Evolutionary conservation across 2,329 filamentous ascomycete genomes (phyloP), one percentile per base, ranked within the genome.

Genomic region (Scedosporium aurantiacum): DNA sequence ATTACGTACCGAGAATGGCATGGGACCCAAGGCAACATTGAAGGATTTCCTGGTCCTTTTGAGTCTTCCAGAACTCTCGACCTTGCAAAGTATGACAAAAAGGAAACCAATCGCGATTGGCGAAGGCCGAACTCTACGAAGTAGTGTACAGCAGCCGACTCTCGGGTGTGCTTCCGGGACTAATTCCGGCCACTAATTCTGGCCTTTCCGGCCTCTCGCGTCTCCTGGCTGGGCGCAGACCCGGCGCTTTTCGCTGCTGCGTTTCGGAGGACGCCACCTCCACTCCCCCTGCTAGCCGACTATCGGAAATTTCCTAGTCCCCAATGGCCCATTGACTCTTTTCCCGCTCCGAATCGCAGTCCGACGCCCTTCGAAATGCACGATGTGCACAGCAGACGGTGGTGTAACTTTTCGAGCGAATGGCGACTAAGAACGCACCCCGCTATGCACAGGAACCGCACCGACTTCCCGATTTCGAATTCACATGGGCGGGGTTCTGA

Each of bases 1-100:
- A 60, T 60, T 60, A 60, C 58, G 58, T 60, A 60, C 52, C 58
- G 21, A 23, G 58, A 55, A 60, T 7, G 58, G 6, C 43, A 12
- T 5, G 45, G 52, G 52, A 6, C 57, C 41, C 8, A 37, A 8
- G 27, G 23, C 28, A 14, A 25, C 14, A 12, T 21, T 12, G 47
- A 43, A 10, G 23, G 28, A 60, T 32, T 32, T 21, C 45, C 45
- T 28, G 14, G 27, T 23, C 45, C 12, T 54, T 18, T 52, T 55
- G 27, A 10, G 27, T 37, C 25, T 37, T 57, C n/a, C 23, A 18
- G 50, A 18, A 27, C 23, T 23, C 18, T 14, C 23, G 50, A 54
- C 50, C 23, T 8, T n/a, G n/a, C n/a, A n/a, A n/a, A n/a, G n/a
- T 54, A 23, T 25, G 23, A 21, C 23, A 16, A 14, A 54, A 5